These are phyloP conservation scores for Malbranchea zuffiana DNA, from an alignment of 2,329 filamentous ascomycete species.

Conservation along the genomic window DNA sequence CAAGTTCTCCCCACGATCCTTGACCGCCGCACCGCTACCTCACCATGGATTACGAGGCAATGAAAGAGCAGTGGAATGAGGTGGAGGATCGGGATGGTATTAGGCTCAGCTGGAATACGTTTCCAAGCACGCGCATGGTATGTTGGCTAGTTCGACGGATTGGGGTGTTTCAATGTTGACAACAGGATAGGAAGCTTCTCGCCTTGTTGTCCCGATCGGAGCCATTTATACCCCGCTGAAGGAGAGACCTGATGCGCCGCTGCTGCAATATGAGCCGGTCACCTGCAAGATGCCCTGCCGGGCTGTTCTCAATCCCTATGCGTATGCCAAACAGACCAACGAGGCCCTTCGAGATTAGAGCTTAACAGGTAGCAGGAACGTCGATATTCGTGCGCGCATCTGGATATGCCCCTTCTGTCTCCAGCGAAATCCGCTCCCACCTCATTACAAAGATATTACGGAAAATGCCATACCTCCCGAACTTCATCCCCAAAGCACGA, in stretches of 20 bases:
- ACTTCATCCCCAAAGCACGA: conserved; percentile 53
- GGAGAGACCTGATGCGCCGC: conserved; percentile 69
- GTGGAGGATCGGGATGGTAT: conserved; percentile 94
- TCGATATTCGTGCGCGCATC: conserved; percentile 54
- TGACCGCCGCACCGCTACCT: no score
- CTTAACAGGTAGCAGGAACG: conserved; percentile 37
- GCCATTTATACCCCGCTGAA: conserved; percentile 92
- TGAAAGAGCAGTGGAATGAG: conserved; percentile 95
- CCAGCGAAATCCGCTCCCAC: conserved; percentile 53
- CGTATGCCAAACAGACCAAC: conserved; percentile 44
- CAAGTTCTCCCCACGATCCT: conserved; percentile 13
- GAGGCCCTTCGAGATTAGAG: neutral
- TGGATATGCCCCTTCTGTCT: conserved; percentile 62
- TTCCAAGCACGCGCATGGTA: conserved; percentile 95
- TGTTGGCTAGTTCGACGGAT: conserved; percentile 21
- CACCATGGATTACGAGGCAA: conserved; percentile 81
- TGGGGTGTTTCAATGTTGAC: conserved; percentile 1
- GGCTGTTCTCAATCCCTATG: conserved; percentile 93
- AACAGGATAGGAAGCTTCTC: conserved; percentile 65
- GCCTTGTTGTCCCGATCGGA: conserved; percentile 90
- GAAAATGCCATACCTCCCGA: conserved; percentile 55
- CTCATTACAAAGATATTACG: conserved; percentile 60
- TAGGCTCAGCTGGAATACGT: conserved; percentile 95
- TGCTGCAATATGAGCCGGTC: conserved; percentile 91
- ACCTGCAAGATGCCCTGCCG: conserved; percentile 94